Conservation (phyloP, 2,329 filamentous ascomycete genomes). For the Berkeleyomyces rouxiae region DNA sequence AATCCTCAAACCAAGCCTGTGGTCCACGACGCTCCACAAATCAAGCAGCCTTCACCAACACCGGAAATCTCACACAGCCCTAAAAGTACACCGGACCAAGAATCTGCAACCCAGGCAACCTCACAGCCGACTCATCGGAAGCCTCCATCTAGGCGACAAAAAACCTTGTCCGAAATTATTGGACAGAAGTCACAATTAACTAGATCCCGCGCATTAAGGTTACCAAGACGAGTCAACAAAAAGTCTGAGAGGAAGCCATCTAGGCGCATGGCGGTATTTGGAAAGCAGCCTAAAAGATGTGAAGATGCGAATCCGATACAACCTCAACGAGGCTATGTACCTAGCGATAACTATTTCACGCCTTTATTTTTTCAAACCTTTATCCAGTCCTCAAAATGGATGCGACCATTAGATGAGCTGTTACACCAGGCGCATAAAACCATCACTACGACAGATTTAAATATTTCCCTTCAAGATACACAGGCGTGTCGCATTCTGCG, state of each 20-base stretch:
- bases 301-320: slow-evolving; percentile 27
- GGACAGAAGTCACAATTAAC: not conserved
- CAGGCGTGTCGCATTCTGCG: slow-evolving; percentile 77
- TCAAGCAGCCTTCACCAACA: not conserved
- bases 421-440: slow-evolving; percentile 78
- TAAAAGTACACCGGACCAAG: not conserved
- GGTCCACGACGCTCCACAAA: not conserved
- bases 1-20: not conserved
- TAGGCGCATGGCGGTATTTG: slow-evolving; percentile 44
- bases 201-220: slow-evolving; percentile 5
- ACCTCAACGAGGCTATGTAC: slow-evolving; percentile 27
- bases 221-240: slow-evolving; percentile 24
- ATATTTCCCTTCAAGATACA: slow-evolving; percentile 67
- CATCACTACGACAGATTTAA: slow-evolving; percentile 68
- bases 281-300: slow-evolving; percentile 40
- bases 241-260: slow-evolving; percentile 41
- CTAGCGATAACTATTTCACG: slow-evolving; percentile 47
- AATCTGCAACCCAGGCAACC: not conserved
- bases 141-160: slow-evolving; percentile 4
- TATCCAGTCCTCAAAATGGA: slow-evolving; percentile 37
- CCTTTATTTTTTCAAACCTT: slow-evolving; percentile 44
- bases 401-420: slow-evolving; percentile 51
- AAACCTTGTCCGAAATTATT: slow-evolving; percentile 11
- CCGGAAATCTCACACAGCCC: not conserved
- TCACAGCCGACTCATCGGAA: not conserved